Conservation (phyloP, 2,329 filamentous ascomycete genomes). For the Trichoderma arundinaceum region DNA sequence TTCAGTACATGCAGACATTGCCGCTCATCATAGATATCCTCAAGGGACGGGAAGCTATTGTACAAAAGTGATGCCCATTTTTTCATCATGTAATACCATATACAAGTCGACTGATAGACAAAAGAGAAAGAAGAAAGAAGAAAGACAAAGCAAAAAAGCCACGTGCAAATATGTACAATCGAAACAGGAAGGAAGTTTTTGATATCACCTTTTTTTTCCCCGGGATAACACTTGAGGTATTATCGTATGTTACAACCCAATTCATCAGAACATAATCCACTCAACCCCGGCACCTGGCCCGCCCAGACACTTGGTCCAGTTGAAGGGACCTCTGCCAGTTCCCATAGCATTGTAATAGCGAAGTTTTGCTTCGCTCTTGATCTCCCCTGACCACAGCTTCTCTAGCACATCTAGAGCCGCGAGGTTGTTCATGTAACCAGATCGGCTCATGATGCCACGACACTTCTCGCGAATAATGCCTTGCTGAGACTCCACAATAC, state of each 20-base stretch:
- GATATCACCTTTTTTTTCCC: neutral
- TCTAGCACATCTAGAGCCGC: constrained; percentile 85
- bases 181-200: constrained; percentile 18
- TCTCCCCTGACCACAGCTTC: constrained; percentile 74
- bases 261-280: constrained; percentile 68
- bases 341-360: constrained; percentile 38
- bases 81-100: constrained; percentile 18
- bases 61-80: constrained; percentile 27
- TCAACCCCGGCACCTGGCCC: constrained; percentile 63
- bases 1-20: constrained; percentile 22
- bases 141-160: neutral
- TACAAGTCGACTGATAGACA: constrained; percentile 10
- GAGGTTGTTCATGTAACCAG: constrained; percentile 92
- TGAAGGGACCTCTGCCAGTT: constrained; percentile 57
- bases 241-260: constrained; percentile 2
- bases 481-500: constrained; percentile 79
- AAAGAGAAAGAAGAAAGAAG: neutral
- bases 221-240: constrained; percentile 9
- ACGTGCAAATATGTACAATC: constrained; percentile 12
- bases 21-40: constrained; percentile 24
- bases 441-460: constrained; percentile 83
- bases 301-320: constrained; percentile 63
- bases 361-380: constrained; percentile 45
- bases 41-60: constrained; percentile 18
- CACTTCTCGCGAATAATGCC: constrained; percentile 80